Evolutionary conservation across 306 rosid genomes (phyloP).

Genomic region (Pachyrhizus erosus): DNA sequence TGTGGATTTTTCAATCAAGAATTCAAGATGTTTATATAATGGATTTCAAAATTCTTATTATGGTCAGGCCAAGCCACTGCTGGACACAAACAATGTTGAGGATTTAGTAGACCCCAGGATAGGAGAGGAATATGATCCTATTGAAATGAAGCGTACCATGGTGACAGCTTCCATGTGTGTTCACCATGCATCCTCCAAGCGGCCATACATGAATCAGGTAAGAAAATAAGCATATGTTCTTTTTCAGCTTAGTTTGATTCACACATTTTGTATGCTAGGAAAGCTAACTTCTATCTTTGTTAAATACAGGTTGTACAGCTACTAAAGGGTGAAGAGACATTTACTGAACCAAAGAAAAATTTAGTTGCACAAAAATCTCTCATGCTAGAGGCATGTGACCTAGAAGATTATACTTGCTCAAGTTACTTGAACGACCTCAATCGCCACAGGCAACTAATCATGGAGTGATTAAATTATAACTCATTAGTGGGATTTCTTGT

Average conservation of each 20-base stretch:
- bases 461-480: constrained; percentile 60
- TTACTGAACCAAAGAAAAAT: constrained; percentile 50
- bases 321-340: constrained; percentile 66
- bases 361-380: constrained; percentile 47
- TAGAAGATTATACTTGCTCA: constrained; percentile 87
- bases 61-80: constrained; percentile 80
- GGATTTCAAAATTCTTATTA: neutral
- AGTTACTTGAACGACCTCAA: constrained; percentile 79
- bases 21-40: neutral
- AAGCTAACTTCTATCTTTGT: constrained; percentile 7
- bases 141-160: constrained; percentile 73
- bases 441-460: constrained; percentile 80
- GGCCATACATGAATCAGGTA: constrained; percentile 86
- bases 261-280: neutral
- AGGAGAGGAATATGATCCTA: constrained; percentile 57
- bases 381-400: constrained; percentile 72
- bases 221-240: neutral
- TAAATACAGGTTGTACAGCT: constrained; percentile 60
- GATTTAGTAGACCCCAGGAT: constrained; percentile 80
- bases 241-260: neutral
- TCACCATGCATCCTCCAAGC: constrained; percentile 65
- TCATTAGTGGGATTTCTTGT: constrained; percentile 27
- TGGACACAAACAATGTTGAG: constrained; percentile 61
- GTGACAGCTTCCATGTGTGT: constrained; percentile 81
- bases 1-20: neutral